These are phyloP conservation scores for Penicillium herquei DNA, from an alignment of 495 filamentous ascomycete species.

Conservation along the genomic window DNA sequence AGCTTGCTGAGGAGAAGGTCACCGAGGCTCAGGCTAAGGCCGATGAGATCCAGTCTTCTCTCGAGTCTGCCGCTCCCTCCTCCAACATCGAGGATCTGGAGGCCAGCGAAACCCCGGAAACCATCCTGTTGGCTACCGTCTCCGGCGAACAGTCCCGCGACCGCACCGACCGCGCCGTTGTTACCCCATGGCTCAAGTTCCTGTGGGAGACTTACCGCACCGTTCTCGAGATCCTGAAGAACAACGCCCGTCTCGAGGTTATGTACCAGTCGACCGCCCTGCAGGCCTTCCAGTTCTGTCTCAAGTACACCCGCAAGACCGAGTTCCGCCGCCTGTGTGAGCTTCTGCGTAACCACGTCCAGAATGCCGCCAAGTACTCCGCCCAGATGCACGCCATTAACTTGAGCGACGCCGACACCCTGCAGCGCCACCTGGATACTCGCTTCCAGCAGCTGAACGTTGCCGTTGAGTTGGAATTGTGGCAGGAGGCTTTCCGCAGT, in stretches of 20 bases:
- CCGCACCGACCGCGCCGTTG: slow-evolving; percentile 94
- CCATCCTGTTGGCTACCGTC: slow-evolving; percentile 94
- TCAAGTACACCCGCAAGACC: slow-evolving; percentile 97
- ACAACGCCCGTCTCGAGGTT: slow-evolving; percentile 94
- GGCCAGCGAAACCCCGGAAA: slow-evolving; percentile 95
- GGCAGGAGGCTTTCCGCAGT: slow-evolving; percentile 98
- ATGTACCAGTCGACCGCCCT: slow-evolving; percentile 98
- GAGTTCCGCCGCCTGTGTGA: slow-evolving; percentile 98
- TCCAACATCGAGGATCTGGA: slow-evolving; percentile 91
- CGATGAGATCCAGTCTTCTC: slow-evolving; percentile 84
- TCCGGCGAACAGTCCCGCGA: slow-evolving; percentile 97
- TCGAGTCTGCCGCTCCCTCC: slow-evolving; percentile 68
- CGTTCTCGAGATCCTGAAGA: slow-evolving; percentile 95
- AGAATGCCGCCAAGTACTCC: slow-evolving; percentile 98
- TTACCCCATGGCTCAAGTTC: slow-evolving; percentile 99
- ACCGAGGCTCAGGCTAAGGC: slow-evolving; percentile 94
- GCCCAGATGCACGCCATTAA: slow-evolving; percentile 99
- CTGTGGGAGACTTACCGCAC: slow-evolving; percentile 99
- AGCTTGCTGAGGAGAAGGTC: slow-evolving; percentile 93
- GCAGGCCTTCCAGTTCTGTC: slow-evolving; percentile 97
- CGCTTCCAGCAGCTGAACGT: slow-evolving; percentile 98
- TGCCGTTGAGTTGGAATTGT: slow-evolving; percentile 94
- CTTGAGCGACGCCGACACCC: slow-evolving; percentile 92
- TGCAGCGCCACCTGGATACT: slow-evolving; percentile 95
- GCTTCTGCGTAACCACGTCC: slow-evolving; percentile 95